These are phyloP conservation scores for Lentinula detonsa DNA, from an alignment of 768 basidiomycete species.

Conservation along the genomic window DNA sequence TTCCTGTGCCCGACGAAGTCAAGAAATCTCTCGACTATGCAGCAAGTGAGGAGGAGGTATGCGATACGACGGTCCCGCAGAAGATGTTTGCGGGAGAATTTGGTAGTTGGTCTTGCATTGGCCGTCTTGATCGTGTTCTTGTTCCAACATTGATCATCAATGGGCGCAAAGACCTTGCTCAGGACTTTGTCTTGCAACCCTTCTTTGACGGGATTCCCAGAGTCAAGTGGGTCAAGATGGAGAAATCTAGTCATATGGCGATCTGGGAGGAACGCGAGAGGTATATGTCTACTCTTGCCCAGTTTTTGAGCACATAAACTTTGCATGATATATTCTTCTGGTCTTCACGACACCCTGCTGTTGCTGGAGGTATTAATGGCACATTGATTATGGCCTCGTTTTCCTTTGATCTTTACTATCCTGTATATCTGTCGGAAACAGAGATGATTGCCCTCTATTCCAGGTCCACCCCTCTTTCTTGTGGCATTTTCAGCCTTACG, in stretches of 20 bases:
- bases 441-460: too few relatives aligned
- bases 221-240: slow-evolving; percentile 39
- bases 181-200: slow-evolving; percentile 30
- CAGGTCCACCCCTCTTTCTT: too few relatives aligned
- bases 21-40: slow-evolving; percentile 15
- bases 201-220: slow-evolving; percentile 31
- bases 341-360: too few relatives aligned
- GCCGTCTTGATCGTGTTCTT: slow-evolving; percentile 32
- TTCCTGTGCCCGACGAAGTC: slow-evolving; percentile 28
- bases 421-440: neutral
- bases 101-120: slow-evolving; percentile 41
- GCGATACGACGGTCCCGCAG: slow-evolving; percentile 16
- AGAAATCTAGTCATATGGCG: slow-evolving; percentile 38
- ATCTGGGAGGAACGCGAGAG: slow-evolving; percentile 35
- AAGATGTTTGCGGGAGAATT: slow-evolving; percentile 33
- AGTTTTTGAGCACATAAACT: slow-evolving; percentile 19
- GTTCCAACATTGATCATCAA: slow-evolving; percentile 36
- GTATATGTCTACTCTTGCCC: slow-evolving; percentile 29
- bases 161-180: slow-evolving; percentile 32
- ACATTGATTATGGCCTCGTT: neutral
- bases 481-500: too few relatives aligned
- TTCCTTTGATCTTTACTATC: neutral
- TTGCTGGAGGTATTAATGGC: too few relatives aligned
- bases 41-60: neutral
- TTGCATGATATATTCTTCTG: neutral